Conservation (phyloP, 2,329 filamentous ascomycete genomes). For the Phyllosticta citriasiana region DNA sequence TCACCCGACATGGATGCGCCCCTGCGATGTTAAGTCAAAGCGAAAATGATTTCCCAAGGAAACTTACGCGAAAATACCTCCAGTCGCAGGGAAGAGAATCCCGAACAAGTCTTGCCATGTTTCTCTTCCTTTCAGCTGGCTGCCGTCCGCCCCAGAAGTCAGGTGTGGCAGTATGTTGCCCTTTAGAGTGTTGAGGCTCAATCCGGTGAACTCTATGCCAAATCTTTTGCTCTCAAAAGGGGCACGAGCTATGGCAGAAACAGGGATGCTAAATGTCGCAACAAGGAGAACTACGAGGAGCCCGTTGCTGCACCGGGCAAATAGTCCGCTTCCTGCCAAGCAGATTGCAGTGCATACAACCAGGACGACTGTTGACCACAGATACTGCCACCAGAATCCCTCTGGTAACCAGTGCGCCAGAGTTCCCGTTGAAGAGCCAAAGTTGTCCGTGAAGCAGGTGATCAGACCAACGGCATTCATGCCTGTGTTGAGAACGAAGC, state of each 20-base stretch:
- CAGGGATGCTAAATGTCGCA: constrained; percentile 69
- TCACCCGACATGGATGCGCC: constrained; percentile 90
- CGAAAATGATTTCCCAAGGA: background rate
- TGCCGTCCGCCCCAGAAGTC: constrained; percentile 52
- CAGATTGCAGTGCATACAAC: constrained; percentile 64
- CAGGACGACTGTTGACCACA: constrained; percentile 63
- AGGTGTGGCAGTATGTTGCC: constrained; percentile 64
- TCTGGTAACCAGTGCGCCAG: constrained; percentile 54
- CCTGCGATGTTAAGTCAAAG: constrained; percentile 19
- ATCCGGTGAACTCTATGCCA: constrained; percentile 67
- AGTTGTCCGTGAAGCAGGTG: constrained; percentile 69
- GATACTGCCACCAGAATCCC: constrained; percentile 67
- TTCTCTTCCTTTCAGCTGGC: constrained; percentile 51
- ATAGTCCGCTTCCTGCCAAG: constrained; percentile 68
- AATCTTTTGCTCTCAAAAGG: constrained; percentile 56
- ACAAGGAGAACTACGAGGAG: constrained; percentile 61
- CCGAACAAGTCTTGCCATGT: constrained; percentile 78
- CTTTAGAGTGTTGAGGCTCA: constrained; percentile 58
- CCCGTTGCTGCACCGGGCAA: constrained; percentile 70
- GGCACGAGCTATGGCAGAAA: constrained; percentile 59
- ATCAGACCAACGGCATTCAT: constrained; percentile 81
- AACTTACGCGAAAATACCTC: constrained; percentile 47
- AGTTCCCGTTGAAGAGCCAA: constrained; percentile 49
- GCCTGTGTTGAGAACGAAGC: constrained; percentile 77
- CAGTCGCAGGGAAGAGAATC: constrained; percentile 68